Evolutionary conservation across 2,329 filamentous ascomycete species (phyloP), one percentile per base, ranked within the genome.

Genomic region (Aspergillus nomiae): DNA sequence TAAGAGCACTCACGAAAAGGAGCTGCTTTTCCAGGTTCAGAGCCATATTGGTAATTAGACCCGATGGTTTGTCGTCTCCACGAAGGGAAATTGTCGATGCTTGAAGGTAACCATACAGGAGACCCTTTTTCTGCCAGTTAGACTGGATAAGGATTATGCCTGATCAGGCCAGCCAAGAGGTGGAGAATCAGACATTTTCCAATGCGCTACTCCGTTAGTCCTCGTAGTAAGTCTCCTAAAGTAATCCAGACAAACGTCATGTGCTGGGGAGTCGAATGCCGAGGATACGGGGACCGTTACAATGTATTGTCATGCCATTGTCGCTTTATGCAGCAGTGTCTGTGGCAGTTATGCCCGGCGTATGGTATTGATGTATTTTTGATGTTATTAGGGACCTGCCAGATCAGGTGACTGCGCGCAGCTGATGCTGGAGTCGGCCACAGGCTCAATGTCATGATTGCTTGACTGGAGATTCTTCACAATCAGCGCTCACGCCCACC

Each of bases 1-100:
- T 57, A 63, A 74, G 59, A 32, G 45, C 50, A 76, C 87, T 76
- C 82, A 90, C 87, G 73, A 89, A 89, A 68, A 85, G 82, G 65
- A 89, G 80, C 77, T 89, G 87, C 76, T 87, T 89, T 77, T 90
- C 87, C 24, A 90, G 82, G 71, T 89, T 87, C 66, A 89, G 77
- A 43, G 78, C 73, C 80, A 82, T 82, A 26, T 63, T 70, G 54
- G 46, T 46, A 26, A 21, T 36, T 10, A 21, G 38, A 16, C 51
- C 32, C n/a, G 51, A 55, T 53, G 55, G 28, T 57, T 24, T 46
- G 32, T 30, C 26, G 54, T 30, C 28, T 51, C 46, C 48, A 60
- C 26, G n/a, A 46, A 45, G 26, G 41, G 21, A 30, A 43, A 56
- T 57, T 21, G 8, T 32, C 32, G 28, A 53, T 45, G 46, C 48